Evolutionary conservation across 2,329 filamentous ascomycete genomes (phyloP), one percentile per base, ranked within the genome.

Genomic region (Trichoderma oligosporum): DNA sequence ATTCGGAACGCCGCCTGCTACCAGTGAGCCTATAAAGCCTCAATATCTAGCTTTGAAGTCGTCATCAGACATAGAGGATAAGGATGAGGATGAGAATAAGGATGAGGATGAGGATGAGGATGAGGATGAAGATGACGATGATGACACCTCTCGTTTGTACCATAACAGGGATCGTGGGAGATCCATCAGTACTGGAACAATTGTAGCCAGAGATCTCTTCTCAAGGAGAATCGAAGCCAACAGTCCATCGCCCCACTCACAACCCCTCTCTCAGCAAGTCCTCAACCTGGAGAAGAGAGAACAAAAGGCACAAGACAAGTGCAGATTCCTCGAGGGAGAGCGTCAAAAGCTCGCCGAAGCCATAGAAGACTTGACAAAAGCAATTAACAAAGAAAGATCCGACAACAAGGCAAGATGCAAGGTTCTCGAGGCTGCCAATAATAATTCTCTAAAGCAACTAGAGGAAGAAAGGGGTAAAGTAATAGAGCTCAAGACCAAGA

Each of bases 241-340:
- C 24, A 38, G 5, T 16, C n/a, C 36, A 18, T 39, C 25, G 9
- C 8, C 22, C 7, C 9, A 5, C 11, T 5, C 2, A 38, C 45
- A 51, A 3, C 27, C 39, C 1, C 18, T 60, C 3, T 48, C 57
- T 16, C 27, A 16, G 0, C 24, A 39, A 8, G 57, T 59, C 11
- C 20, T 24, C 5, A 29, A 38, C 2, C 57, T 59, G 12, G 57
- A 59, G 2, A 36, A 39, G 14, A 49, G 22, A 31, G 45, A 49
- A 7, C 35, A 38, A 11, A 18, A 48, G 4, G 38, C 38, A 0
- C 44, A 49, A 18, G 22, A 12, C 9, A 48, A 33, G 2, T 35
- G 24, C 18, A 35, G 18, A 2, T 11, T 6, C 11, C 31, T 56
- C 22, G 18, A 59, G 9, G 29, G 45, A 2, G 18, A 56, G 1